Percentiles rank a stretch among this genome's conserved stretches.
phyloP scores from a whole-genome alignment of 164 flowering plant genomes.

The Chimonanthus salicifolius region DNA sequence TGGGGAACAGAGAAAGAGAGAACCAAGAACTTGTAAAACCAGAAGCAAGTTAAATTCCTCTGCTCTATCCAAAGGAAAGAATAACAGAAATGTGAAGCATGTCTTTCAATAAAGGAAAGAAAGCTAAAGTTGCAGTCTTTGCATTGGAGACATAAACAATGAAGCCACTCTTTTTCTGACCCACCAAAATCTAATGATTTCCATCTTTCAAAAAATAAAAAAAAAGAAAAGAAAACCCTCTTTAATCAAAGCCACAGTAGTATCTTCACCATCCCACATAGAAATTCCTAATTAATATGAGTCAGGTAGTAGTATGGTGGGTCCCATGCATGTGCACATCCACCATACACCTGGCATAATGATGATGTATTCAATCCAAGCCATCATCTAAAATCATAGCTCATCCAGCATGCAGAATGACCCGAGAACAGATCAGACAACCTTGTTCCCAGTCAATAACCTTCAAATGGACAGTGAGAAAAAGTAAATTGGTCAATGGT shows the following conservation, averaged over 20 bases:
- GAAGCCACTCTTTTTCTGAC: slow-evolving; percentile 30
- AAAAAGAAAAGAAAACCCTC: slow-evolving; percentile 6
- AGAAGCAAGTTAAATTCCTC: slow-evolving; percentile 52
- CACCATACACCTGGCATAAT: too few species aligned
- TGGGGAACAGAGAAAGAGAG: slow-evolving; percentile 77
- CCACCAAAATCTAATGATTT: background rate
- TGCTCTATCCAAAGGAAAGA: slow-evolving; percentile 44
- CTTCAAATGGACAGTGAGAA: background rate
- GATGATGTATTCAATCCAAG: too few species aligned
- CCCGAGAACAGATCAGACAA: too few species aligned
- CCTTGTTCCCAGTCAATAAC: too few species aligned
- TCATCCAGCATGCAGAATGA: too few species aligned
- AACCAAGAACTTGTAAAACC: slow-evolving; percentile 50
- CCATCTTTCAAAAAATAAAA: slow-evolving; percentile 11
- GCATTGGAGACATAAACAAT: slow-evolving; percentile 50
- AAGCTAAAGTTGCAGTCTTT: slow-evolving; percentile 62
- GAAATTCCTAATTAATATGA: too few species aligned
- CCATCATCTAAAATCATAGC: too few species aligned
- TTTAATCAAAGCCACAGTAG: slow-evolving; percentile 15
- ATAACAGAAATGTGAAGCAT: slow-evolving; percentile 33
- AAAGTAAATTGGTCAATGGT: background rate
- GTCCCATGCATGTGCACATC: too few species aligned
- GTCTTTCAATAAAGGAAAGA: slow-evolving; percentile 14
- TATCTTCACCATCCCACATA: slow-evolving; percentile 7
- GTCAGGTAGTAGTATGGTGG: too few species aligned